A percentile compares a stretch with the other conserved stretches of the same genome.
Evolutionary conservation across 768 basidiomycete genomes (phyloP).

Genomic region (Russula olivacea): DNA sequence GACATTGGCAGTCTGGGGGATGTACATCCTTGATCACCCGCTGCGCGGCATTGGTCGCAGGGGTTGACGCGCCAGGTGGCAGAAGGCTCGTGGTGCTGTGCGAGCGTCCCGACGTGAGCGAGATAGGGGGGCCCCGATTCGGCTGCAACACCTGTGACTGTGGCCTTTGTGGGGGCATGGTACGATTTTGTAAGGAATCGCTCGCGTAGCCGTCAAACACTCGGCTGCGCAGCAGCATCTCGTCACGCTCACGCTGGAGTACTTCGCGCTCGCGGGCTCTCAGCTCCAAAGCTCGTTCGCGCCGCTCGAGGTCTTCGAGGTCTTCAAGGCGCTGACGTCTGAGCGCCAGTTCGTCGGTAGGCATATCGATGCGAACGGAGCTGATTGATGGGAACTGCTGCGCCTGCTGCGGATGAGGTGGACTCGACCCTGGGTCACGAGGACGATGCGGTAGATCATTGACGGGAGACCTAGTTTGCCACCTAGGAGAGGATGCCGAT

Average conservation of each 20-base stretch:
- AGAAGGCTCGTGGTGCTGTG: constrained; percentile 41
- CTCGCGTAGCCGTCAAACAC: constrained; percentile 27
- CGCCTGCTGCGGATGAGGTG: constrained; percentile 13
- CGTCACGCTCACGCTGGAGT: constrained; percentile 26
- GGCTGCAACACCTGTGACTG: constrained; percentile 19
- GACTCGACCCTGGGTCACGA: constrained; percentile 16
- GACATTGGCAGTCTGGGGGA: constrained; percentile 62
- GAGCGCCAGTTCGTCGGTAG: constrained; percentile 33
- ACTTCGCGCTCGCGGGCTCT: constrained; percentile 40
- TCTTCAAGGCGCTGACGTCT: constrained; percentile 45
- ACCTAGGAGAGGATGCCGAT: neutral
- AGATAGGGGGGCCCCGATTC: constrained; percentile 11
- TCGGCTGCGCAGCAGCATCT: constrained; percentile 33
- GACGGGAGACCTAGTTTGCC: constrained; percentile 8
- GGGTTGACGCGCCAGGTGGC: constrained; percentile 30
- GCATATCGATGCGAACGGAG: constrained; percentile 1
- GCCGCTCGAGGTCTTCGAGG: constrained; percentile 45
- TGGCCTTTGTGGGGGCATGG: constrained; percentile 20
- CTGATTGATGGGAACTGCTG: constrained; percentile 13
- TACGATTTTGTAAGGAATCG: constrained; percentile 29
- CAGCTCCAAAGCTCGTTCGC: constrained; percentile 52
- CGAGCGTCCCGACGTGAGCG: constrained; percentile 33
- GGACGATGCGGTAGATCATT: constrained; percentile 9
- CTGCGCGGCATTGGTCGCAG: constrained; percentile 17
- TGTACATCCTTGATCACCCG: constrained; percentile 35